Percentiles rank a stretch among this genome's conserved stretches.
Conservation (phyloP, 441 rosid genomes). For the Cnidoscolus chayamansa region DNA sequence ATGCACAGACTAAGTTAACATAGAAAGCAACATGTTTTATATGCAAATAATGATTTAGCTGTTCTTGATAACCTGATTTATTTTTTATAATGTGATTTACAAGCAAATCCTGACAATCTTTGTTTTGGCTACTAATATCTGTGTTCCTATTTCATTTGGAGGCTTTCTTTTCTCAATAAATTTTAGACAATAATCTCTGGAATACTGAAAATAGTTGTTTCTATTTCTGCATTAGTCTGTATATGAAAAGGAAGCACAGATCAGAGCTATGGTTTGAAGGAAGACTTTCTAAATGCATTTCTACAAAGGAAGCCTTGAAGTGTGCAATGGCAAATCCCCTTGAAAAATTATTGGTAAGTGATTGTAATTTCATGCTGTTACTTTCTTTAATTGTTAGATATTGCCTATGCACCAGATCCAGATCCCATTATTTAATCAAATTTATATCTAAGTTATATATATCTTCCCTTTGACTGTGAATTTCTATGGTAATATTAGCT, state of each 20-base stretch:
- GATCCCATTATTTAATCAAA: not conserved
- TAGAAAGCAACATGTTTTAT: not conserved
- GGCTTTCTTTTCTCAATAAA: not conserved
- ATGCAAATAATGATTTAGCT: not conserved
- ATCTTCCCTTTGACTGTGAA: not conserved
- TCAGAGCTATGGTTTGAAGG: conserved; percentile 56
- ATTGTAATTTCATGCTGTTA: not conserved
- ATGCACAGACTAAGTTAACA: not conserved
- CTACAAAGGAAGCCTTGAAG: conserved; percentile 75
- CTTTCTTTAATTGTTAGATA: not conserved
- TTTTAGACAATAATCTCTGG: not conserved
- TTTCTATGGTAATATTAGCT: not conserved
- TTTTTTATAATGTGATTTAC: too few relatives aligned
- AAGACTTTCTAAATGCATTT: conserved; percentile 35
- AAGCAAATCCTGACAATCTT: not conserved
- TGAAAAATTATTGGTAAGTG: conserved; percentile 53
- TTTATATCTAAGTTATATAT: not conserved
- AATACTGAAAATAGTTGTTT: not conserved
- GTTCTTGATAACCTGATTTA: not conserved
- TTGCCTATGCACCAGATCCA: not conserved
- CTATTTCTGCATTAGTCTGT: conserved; percentile 38
- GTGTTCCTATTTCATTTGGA: not conserved
- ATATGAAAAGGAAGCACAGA: conserved; percentile 55
- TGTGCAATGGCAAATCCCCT: conserved; percentile 43
- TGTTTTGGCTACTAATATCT: not conserved